These are phyloP conservation scores for Ophiosphaerella herpotricha DNA, from an alignment of 2,329 filamentous ascomycete genomes.

Conservation along the genomic window DNA sequence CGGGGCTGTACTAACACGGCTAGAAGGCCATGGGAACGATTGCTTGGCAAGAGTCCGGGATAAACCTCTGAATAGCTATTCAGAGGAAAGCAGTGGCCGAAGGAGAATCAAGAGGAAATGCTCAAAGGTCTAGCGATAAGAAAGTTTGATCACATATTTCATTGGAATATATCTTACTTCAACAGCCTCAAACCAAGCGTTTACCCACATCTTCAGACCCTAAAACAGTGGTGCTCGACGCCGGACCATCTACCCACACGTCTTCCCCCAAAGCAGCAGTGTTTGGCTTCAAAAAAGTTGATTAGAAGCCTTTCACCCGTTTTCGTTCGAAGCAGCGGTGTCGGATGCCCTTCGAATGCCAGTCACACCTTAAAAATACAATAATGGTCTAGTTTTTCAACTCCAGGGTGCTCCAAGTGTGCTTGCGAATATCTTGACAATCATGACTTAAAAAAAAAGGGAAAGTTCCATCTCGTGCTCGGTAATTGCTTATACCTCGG, in stretches of 20 bases:
- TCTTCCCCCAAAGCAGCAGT: conserved; percentile 2
- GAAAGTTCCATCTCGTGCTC: conserved; percentile 5
- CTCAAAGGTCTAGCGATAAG: not conserved
- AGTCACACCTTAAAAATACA: conserved; percentile 2
- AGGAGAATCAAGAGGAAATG: not conserved
- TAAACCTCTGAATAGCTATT: too few relatives aligned
- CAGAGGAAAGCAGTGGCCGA: not conserved
- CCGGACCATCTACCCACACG: not conserved
- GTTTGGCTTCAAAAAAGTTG: not conserved
- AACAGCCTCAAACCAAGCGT: not conserved
- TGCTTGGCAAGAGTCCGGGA: too few relatives aligned
- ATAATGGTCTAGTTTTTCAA: conserved; percentile 2
- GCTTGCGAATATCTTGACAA: conserved; percentile 6
- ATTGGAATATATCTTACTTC: conserved; percentile 7
- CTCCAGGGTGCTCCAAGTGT: not conserved
- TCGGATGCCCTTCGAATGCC: conserved; percentile 1
- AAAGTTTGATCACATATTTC: conserved; percentile 1
- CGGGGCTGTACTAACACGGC: not conserved
- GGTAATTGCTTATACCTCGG: conserved; percentile 36
- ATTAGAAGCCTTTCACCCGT: not conserved
- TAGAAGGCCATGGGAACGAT: too few relatives aligned
- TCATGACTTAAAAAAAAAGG: not conserved
- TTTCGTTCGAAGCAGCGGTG: conserved; percentile 5
- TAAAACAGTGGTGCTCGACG: not conserved
- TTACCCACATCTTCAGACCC: not conserved